Evolutionary conservation across 1,139 yeast species (phyloP).

Genomic region (Suzukiozyma palmioleophila): DNA sequence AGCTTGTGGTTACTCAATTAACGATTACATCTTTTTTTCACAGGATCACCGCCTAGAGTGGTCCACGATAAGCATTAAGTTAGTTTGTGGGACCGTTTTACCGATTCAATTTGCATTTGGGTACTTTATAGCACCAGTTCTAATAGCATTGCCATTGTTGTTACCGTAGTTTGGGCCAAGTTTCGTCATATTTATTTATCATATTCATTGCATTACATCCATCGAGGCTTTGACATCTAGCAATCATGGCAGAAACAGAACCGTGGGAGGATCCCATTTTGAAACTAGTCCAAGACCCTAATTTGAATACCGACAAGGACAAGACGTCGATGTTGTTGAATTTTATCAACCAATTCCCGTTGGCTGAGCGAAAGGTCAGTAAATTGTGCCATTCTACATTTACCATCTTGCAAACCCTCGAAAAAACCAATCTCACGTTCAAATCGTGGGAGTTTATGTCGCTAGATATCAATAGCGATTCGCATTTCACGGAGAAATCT

Average conservation of each 20-base stretch:
- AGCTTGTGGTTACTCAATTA: no score
- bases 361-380: slow-evolving; percentile 44
- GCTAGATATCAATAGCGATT: slow-evolving; percentile 45
- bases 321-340: slow-evolving; percentile 38
- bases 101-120: no score
- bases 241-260: slow-evolving; percentile 15
- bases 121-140: no score
- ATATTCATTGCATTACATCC: no score
- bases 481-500: slow-evolving; percentile 28
- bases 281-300: slow-evolving; percentile 44
- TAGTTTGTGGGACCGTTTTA: no score
- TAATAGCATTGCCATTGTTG: no score
- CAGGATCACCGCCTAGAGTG: no score
- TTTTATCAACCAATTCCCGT: slow-evolving; percentile 40
- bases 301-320: slow-evolving; percentile 39
- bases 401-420: slow-evolving; percentile 46
- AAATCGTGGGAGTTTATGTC: slow-evolving; percentile 57
- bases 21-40: no score
- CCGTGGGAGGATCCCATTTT: slow-evolving; percentile 46
- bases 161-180: no score
- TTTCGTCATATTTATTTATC: no score
- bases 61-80: no score
- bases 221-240: no score
- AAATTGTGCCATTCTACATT: slow-evolving; percentile 48
- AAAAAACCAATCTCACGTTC: slow-evolving; percentile 43